Percentiles rank a stretch among this genome's conserved stretches.
Conservation (phyloP, 192 early-diverging fungal genomes). For the Coemansia sp. region DNA sequence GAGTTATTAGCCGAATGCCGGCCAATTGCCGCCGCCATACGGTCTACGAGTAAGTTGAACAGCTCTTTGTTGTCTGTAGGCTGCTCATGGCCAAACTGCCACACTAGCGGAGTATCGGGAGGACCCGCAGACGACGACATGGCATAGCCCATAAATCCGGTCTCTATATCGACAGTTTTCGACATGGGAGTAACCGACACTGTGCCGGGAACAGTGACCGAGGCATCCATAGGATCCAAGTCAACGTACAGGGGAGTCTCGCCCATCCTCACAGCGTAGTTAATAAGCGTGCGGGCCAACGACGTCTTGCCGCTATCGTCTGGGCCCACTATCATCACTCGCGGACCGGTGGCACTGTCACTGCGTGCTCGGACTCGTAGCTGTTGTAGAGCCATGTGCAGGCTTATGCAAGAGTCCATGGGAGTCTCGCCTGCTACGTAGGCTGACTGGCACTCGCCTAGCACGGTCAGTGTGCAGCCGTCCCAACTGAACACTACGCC, state of each 20-base stretch:
- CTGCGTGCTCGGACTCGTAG: slow-evolving; percentile 54
- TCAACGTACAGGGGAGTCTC: slow-evolving; percentile 82
- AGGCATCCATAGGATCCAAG: slow-evolving; percentile 78
- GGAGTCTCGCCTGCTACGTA: slow-evolving; percentile 97
- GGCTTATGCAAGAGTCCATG: slow-evolving; percentile 88
- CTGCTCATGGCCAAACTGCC: slow-evolving; percentile 87
- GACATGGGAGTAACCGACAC: slow-evolving; percentile 77
- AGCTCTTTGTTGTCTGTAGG: slow-evolving; percentile 79
- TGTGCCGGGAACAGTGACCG: slow-evolving; percentile 85
- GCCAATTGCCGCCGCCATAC: slow-evolving; percentile 68
- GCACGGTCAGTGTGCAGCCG: slow-evolving; percentile 73
- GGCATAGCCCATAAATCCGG: slow-evolving; percentile 67
- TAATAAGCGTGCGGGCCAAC: slow-evolving; percentile 82
- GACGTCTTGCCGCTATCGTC: slow-evolving; percentile 93
- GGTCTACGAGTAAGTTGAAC: slow-evolving; percentile 70
- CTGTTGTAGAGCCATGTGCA: slow-evolving; percentile 87
- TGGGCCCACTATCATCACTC: slow-evolving; percentile 90
- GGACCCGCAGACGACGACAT: slow-evolving; percentile 66
- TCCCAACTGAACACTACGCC: slow-evolving; percentile 92
- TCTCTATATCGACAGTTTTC: slow-evolving; percentile 84
- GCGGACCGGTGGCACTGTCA: slow-evolving; percentile 31
- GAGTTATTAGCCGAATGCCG: slow-evolving; percentile 65
- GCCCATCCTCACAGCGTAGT: slow-evolving; percentile 80
- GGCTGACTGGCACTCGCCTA: slow-evolving; percentile 74
- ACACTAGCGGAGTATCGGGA: slow-evolving; percentile 78